Percentiles rank a stretch among this genome's conserved stretches.
Conservation (phyloP, 2,329 filamentous ascomycete genomes). For the Monosporascus sp. region DNA sequence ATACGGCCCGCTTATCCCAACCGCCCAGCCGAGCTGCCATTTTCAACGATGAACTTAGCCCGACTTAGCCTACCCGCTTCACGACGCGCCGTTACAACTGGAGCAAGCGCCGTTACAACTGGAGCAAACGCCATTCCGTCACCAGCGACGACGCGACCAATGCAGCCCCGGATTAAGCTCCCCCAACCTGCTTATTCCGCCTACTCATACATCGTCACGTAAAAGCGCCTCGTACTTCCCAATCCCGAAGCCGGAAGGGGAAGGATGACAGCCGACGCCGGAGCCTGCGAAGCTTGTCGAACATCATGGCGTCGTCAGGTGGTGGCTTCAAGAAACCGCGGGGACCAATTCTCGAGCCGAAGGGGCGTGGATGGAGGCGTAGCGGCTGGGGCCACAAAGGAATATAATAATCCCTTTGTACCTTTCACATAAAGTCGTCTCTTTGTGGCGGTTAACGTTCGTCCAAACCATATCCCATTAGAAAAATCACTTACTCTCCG, state of each 20-base stretch:
- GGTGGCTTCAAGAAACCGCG: not conserved
- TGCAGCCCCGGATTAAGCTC: too few relatives aligned
- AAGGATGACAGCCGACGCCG: conserved; percentile 1
- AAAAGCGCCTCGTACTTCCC: too few relatives aligned
- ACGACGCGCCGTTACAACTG: too few relatives aligned
- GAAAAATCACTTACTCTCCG: conserved; percentile 64
- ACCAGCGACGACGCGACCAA: too few relatives aligned
- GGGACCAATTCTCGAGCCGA: not conserved
- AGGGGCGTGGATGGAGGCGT: conserved; percentile 1
- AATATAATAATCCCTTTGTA: conserved; percentile 9
- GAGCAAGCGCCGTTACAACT: too few relatives aligned
- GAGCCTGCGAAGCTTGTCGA: not conserved
- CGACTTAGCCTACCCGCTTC: too few relatives aligned
- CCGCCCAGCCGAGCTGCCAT: too few relatives aligned
- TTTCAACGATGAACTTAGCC: too few relatives aligned
- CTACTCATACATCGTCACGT: too few relatives aligned
- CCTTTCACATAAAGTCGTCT: conserved; percentile 67
- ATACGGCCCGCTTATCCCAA: too few relatives aligned
- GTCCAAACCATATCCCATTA: not conserved
- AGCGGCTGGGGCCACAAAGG: conserved; percentile 8
- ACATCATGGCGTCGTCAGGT: conserved; percentile 5
- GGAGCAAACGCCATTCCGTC: too few relatives aligned
- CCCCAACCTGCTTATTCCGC: too few relatives aligned
- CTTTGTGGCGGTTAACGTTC: conserved; percentile 30
- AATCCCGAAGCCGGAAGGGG: not conserved